Percentiles rank a stretch among this genome's conserved stretches.
Conservation (phyloP, 1,284 basidiomycete genomes). For the Apiotrichum brassicae region DNA sequence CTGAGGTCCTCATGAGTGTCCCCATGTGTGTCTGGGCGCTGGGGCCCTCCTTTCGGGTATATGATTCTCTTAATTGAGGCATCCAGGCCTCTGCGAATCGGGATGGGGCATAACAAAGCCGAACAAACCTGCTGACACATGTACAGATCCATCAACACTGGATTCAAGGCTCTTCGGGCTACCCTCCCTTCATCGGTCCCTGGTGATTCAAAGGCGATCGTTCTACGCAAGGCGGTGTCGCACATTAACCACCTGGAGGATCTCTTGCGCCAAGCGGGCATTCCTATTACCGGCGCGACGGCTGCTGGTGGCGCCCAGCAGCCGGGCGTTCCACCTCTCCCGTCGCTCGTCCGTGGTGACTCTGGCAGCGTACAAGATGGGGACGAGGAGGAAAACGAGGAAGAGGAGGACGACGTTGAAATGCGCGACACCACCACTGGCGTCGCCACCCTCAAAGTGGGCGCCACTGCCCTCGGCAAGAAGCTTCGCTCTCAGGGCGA, state of each 20-base stretch:
- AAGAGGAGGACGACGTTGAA: conserved; percentile 6
- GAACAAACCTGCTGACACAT: not conserved
- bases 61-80: not conserved
- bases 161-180: conserved; percentile 33
- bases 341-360: not conserved
- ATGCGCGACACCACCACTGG: conserved; percentile 11
- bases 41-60: not conserved
- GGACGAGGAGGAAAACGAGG: conserved; percentile 10
- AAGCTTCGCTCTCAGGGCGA: not conserved
- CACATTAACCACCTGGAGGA: conserved; percentile 37
- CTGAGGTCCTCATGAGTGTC: not conserved
- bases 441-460: conserved; percentile 9
- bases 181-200: conserved; percentile 31
- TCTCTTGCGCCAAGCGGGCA: conserved; percentile 23
- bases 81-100: too few species aligned
- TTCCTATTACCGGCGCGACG: conserved; percentile 2
- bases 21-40: not conserved
- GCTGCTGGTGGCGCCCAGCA: not conserved
- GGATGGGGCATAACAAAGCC: too few species aligned
- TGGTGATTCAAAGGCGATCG: conserved; percentile 42
- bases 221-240: conserved; percentile 40
- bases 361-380: not conserved
- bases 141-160: conserved; percentile 40
- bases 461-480: not conserved
- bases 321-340: not conserved